Evolutionary conservation across 441 rosid species (phyloP).

Genomic region (Codiaeum variegatum): DNA sequence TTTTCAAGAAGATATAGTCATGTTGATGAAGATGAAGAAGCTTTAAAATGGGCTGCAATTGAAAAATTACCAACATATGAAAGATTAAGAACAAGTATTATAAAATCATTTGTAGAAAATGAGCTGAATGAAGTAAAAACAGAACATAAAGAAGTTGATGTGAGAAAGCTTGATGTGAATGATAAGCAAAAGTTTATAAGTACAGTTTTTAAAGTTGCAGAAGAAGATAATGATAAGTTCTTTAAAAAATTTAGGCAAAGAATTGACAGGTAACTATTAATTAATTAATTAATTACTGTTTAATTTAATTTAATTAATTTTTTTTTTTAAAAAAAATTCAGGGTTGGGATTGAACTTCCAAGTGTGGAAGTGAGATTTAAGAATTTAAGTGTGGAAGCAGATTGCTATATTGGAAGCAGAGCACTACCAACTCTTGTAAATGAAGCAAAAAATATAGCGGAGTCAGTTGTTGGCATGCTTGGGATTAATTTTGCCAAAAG

Average conservation of each 20-base stretch:
- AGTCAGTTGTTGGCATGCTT: slow-evolving; percentile 40
- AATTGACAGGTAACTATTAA: slow-evolving; percentile 48
- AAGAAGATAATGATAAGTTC: slow-evolving; percentile 70
- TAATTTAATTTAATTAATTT: neutral
- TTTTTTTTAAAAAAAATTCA: slow-evolving; percentile 29
- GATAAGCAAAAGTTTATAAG: slow-evolving; percentile 62
- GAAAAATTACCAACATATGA: slow-evolving; percentile 73
- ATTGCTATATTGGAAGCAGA: slow-evolving; percentile 75
- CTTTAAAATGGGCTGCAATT: slow-evolving; percentile 81
- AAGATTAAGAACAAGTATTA: slow-evolving; percentile 58
- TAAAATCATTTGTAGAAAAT: slow-evolving; percentile 35
- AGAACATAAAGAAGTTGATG: slow-evolving; percentile 48
- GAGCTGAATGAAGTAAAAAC: slow-evolving; percentile 18
- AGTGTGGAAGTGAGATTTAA: slow-evolving; percentile 82
- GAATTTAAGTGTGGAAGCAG: slow-evolving; percentile 63
- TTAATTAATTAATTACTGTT: neutral
- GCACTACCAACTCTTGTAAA: slow-evolving; percentile 85
- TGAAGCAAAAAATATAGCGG: slow-evolving; percentile 43
- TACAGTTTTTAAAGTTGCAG: slow-evolving; percentile 55
- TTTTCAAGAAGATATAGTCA: slow-evolving; percentile 33
- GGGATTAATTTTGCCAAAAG: slow-evolving; percentile 52
- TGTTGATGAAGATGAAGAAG: slow-evolving; percentile 64
- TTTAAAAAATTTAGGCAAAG: slow-evolving; percentile 54
- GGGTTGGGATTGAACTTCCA: slow-evolving; percentile 77
- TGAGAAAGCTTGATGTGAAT: slow-evolving; percentile 54